Conservation (phyloP, 1,284 basidiomycete genomes). For the Megacollybia platyphylla region DNA sequence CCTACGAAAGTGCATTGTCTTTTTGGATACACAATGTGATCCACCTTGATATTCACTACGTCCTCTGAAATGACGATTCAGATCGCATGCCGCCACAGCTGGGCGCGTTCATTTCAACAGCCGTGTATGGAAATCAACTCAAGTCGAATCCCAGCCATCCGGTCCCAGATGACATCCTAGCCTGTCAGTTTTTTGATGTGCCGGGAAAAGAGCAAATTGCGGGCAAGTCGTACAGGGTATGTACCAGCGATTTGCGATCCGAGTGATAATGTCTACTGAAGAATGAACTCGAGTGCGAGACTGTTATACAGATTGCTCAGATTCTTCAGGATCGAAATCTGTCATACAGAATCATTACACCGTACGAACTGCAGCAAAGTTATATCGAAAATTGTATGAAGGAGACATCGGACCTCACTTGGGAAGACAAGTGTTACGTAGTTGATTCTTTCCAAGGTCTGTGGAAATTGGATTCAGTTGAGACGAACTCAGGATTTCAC, state of each 20-base stretch:
- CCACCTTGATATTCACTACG: slow-evolving; percentile 4
- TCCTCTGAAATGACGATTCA: slow-evolving; percentile 14
- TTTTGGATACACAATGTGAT: slow-evolving; percentile 34
- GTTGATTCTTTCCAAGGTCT: slow-evolving; percentile 36
- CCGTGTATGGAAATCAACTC: slow-evolving; percentile 33
- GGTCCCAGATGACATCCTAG: slow-evolving; percentile 5
- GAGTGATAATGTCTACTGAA: slow-evolving; percentile 12
- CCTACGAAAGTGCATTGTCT: slow-evolving; percentile 16
- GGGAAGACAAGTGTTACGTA: slow-evolving; percentile 48
- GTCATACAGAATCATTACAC: slow-evolving; percentile 51
- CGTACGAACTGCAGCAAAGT: slow-evolving; percentile 54
- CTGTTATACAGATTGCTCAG: slow-evolving; percentile 30
- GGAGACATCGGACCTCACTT: slow-evolving; percentile 24
- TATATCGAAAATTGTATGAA: slow-evolving; percentile 37
- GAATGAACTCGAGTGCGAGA: slow-evolving; percentile 36
- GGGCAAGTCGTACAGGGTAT: slow-evolving; percentile 26
- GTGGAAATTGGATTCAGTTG: slow-evolving; percentile 32
- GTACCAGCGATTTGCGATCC: slow-evolving; percentile 5
- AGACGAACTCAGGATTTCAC: slow-evolving; percentile 3
- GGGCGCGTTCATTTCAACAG: slow-evolving; percentile 41
- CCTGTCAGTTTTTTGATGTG: slow-evolving; percentile 32
- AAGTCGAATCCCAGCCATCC: slow-evolving; percentile 17
- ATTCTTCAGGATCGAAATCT: slow-evolving; percentile 29
- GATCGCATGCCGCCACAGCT: slow-evolving; percentile 52
- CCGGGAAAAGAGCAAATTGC: slow-evolving; percentile 17